Conservation (phyloP, 2,329 filamentous ascomycete genomes). For the Pseudonectria foliicola region DNA sequence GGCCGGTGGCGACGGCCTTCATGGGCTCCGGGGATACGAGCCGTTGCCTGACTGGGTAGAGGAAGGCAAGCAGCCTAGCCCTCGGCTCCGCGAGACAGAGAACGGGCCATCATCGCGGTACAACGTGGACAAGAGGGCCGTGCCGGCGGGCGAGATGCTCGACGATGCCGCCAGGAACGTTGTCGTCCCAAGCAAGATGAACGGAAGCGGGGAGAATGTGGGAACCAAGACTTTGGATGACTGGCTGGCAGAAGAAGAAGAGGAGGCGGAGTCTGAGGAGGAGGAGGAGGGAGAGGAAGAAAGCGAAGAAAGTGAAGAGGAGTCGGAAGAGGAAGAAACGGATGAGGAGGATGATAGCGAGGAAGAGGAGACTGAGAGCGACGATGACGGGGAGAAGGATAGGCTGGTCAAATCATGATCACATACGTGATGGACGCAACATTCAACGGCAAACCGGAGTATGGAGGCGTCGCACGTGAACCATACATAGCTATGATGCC, state of each 20-base stretch:
- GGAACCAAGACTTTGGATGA: conserved; percentile 80
- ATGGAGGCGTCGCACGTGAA: no score
- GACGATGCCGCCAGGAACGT: conserved; percentile 45
- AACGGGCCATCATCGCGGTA: conserved; percentile 23
- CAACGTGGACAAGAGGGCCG: conserved; percentile 25
- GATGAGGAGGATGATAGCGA: conserved; percentile 44
- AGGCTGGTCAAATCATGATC: conserved; percentile 34
- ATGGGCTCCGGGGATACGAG: conserved; percentile 73
- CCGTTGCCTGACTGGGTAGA: conserved; percentile 78
- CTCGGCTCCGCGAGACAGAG: conserved; percentile 59
- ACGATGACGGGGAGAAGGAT: conserved; percentile 39
- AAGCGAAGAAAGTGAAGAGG: conserved; percentile 39
- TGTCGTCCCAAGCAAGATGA: conserved; percentile 36
- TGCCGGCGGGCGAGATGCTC: conserved; percentile 57
- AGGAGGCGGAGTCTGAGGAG: conserved; percentile 50
- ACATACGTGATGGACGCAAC: conserved; percentile 6
- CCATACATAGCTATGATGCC: no score
- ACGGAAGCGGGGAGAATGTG: conserved; percentile 44
- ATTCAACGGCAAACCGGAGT: neutral
- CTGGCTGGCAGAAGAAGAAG: conserved; percentile 74
- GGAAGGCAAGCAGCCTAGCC: conserved; percentile 71
- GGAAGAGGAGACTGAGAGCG: conserved; percentile 42
- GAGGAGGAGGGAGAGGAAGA: conserved; percentile 47
- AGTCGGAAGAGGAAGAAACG: conserved; percentile 44
- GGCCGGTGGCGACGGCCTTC: conserved; percentile 64